Evolutionary conservation across 1,139 yeast genomes (phyloP), one percentile per base, ranked within the genome.

Genomic region (Hansenula lynferdii): DNA sequence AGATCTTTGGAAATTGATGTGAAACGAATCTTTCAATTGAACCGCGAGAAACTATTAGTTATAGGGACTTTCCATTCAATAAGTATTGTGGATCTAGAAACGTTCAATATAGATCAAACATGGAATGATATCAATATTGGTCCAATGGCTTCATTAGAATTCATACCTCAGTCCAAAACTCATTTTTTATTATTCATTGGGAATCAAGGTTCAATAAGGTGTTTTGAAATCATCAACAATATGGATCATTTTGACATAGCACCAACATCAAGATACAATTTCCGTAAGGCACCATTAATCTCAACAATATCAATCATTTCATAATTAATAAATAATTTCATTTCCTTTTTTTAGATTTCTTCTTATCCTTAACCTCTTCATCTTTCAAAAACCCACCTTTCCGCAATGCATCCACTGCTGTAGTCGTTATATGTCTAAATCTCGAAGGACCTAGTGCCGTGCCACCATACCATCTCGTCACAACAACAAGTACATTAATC

Each of bases 391-490:
- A 41, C 2, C 44, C 44, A 16, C 49, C 50, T 21, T 41, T 36
- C 37, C 51, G 56, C 37, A 65, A 38, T 23, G 65, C 71, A 42
- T 76, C 76, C 14, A 64, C 58, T 0, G 77, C 78, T 6, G 70
- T 72, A 28, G 70, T 66, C 24, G 75, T 69, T 7, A 83, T 81
- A 49, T 77, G 80, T 42, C 84, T 64, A 49, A 81, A 83, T 40
- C 92, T 59, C 28, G 75, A 68, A 6, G 83, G 67, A 0, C 92
- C 90, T 31, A 82, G 50, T 1, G 82, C 81, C 0, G 67, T 68
- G 0, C 90, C 89, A 2, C 85, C 86, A 53, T 79, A 80, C 90
- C 90, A 82, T 42, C 92, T 54, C 0, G 83, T 75, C 1, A 80
- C 89, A 14, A 81, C 74, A 0, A 81, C 70, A 16, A 82, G 50